Base-by-base conservation (phyloP, 2,329 filamentous ascomycete species). In the Colletotrichum musicola region DNA sequence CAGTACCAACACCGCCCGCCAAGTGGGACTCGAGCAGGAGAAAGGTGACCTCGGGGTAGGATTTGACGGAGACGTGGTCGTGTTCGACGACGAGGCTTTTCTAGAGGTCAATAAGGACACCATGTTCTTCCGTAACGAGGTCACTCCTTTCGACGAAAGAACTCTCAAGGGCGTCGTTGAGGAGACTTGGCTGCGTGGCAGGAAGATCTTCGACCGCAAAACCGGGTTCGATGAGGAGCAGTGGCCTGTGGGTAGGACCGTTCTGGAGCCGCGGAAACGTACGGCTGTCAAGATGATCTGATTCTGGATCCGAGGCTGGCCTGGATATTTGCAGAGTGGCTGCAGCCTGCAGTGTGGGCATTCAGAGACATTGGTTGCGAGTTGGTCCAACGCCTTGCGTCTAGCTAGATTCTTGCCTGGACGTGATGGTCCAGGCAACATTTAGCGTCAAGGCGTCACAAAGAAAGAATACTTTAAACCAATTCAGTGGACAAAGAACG, bases 41-140 rank as follows among this genome's bases (percentile, higher is more conserved):
- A 98, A 98, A 82, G 95, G 95, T n/a, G 90, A 91, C 59, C 81
- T 98, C 47, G 87, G 86, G 65, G 91, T 89, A 0, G 95, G 95
- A 0, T 92, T 94, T 80, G 95, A 98, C 79, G 95, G 92, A 1
- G 95, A 98, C 77, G 86, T 98, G 50, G 95, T 93, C 74, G 90
- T 98, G 16, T 98, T 98, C 77, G 95, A 98, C 77, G 94, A 97
- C 71, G 82, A 86, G n/a, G 90, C 89, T 22, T 86, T 88, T 73
- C 98, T 95, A 86, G 86, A 90, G 25, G 90, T 97, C 59, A 82
- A 88, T 64, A 84, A 87, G 18, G 90, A 88, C 69, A 93, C 94
- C 57, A 97, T 99, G 94, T 35, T 35, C 30, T 35, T 35, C 30
- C 30, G 30, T 9, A 35, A 35, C 30, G 30, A 35, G 30, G 30